These are phyloP conservation scores for Vaccinium corymbosum DNA, from an alignment of 148 eudicot species.

Conservation along the genomic window DNA sequence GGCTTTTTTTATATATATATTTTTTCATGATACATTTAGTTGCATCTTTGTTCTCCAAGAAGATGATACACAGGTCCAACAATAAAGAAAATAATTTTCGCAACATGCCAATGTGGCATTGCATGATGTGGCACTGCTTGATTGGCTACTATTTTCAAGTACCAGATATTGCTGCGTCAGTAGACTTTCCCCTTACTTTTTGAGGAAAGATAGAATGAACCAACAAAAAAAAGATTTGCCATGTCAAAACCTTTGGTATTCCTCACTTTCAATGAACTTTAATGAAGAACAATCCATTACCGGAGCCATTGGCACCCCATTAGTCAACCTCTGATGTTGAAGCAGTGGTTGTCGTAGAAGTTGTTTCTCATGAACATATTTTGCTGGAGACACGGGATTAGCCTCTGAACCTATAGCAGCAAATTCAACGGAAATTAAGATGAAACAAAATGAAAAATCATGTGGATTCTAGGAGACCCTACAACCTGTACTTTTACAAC, in stretches of 20 bases:
- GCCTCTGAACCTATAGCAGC: not conserved
- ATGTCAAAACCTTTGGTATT: not conserved
- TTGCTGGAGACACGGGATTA: not conserved
- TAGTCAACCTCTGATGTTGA: not conserved
- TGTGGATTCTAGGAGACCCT: not conserved
- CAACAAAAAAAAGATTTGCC: not conserved
- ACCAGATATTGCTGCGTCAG: not conserved
- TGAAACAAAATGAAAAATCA: not conserved
- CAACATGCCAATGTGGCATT: not conserved
- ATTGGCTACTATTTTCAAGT: not conserved
- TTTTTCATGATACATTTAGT: not conserved
- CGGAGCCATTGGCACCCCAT: not conserved
- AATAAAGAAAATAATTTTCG: not conserved
- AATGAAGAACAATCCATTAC: not conserved
- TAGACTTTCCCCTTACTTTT: not conserved
- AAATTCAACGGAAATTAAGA: not conserved
- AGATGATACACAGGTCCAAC: not conserved
- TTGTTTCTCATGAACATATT: not conserved
- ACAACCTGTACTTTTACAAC: not conserved
- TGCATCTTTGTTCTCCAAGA: not conserved
- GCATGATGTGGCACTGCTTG: too few species aligned
- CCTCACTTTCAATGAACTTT: not conserved
- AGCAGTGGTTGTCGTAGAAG: not conserved
- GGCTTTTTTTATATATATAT: not conserved
- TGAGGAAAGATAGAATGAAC: not conserved